A percentile compares a stretch with the other conserved stretches of the same genome.
These are phyloP conservation scores for Kregervanrija delftensis DNA, from an alignment of 805 yeast genomes.

Conservation along the genomic window DNA sequence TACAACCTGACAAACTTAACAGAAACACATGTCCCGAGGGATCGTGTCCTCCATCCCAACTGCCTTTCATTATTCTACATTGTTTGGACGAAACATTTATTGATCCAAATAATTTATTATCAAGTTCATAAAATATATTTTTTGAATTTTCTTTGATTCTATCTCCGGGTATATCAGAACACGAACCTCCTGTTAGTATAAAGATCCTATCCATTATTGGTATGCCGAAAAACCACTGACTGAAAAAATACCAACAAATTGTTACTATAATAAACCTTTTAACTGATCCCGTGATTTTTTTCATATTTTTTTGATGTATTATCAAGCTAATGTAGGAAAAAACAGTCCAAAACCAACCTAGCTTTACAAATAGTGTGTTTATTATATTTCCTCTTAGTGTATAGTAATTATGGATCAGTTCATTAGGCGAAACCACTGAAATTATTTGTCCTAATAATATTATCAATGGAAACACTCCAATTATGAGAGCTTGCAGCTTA, in stretches of 20 bases:
- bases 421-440: slow-evolving; percentile 36
- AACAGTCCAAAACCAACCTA: slow-evolving; percentile 91
- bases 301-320: slow-evolving; percentile 7
- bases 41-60: slow-evolving; percentile 86
- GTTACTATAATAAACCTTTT: slow-evolving; percentile 51
- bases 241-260: slow-evolving; percentile 75
- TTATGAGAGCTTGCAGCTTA: slow-evolving; percentile 1
- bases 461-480: slow-evolving; percentile 31
- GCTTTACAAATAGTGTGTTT: slow-evolving; percentile 72
- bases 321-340: slow-evolving; percentile 27
- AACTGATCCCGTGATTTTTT: slow-evolving; percentile 11
- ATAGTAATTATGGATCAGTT: slow-evolving; percentile 42
- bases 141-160: neutral
- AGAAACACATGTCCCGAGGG: slow-evolving; percentile 92
- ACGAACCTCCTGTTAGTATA: slow-evolving; percentile 74
- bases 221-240: slow-evolving; percentile 80
- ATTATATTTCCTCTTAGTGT: slow-evolving; percentile 62
- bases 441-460: slow-evolving; percentile 47
- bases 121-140: slow-evolving; percentile 1
- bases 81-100: slow-evolving; percentile 27
- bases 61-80: slow-evolving; percentile 57
- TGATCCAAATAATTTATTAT: slow-evolving; percentile 12
- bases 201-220: slow-evolving; percentile 90
- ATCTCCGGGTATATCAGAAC: slow-evolving; percentile 32
- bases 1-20: slow-evolving; percentile 56